Base-by-base conservation (phyloP, 768 basidiomycete genomes). In the Nidularia pulvinata region DNA sequence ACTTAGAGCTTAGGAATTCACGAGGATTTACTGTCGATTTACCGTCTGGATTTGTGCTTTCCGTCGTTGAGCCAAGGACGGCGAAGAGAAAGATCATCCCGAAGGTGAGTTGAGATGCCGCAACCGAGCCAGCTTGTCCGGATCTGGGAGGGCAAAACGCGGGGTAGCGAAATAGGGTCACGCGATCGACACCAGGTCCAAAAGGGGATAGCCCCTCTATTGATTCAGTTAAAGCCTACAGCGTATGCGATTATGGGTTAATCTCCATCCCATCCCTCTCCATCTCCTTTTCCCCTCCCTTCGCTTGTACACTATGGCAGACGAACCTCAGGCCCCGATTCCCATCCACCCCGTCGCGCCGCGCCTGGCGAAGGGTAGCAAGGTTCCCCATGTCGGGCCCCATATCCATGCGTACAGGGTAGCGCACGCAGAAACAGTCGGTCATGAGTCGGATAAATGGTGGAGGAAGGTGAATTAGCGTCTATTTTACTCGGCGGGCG, bases 321-420 rank as follows among this genome's bases (percentile, higher is more conserved):
- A 78, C 35, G 60, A 61, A 46, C 46, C 16, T 4, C 13, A 42
- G 5, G 39, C 66, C 51, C 32, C 63, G 34, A 59, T 75, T 47
- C 71, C 69, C 6, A 79, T 79, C 36, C 86, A 91, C 70, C 91
- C 93, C 44, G 75, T 94, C 49, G 91, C 92, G 4, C 82, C 88
- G 45, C 88, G 93, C 53, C 65, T 95, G 56, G 60, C 81, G 58
- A 67, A 79, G 44, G 85, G 85, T 7, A 64, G 66, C 46, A 89
- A 88, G 67, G 81, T 61, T 30, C 91, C 91, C 2, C 93, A 96
- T 67, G 62, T 98, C 25, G 89, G 88, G 0, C 93, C 93, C 14
- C 76, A 88, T 67, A 80, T 88, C 60, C 69, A 86, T n/a, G 87
- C 87, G 11, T 96, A 96, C 73, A 75, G 71, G 55, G 65, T 68